Conservation (phyloP, 1,284 basidiomycete species). For the Crepidotus sp. region DNA sequence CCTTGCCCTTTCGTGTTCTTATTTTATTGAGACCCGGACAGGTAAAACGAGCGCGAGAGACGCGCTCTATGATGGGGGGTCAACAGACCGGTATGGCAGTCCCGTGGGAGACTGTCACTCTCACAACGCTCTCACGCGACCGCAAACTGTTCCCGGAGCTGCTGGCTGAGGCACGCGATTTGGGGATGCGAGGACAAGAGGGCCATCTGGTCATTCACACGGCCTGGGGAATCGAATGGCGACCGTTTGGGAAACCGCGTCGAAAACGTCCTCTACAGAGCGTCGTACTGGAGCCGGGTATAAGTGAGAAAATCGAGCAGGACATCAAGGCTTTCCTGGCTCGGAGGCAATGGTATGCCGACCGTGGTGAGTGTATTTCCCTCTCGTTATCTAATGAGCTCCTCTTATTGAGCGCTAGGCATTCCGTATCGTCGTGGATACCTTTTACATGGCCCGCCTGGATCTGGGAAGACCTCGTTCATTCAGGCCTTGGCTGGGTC, state of each 20-base stretch:
- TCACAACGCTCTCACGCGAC: slow-evolving; percentile 88
- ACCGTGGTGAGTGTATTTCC: slow-evolving; percentile 58
- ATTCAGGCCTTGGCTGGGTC: slow-evolving; percentile 95
- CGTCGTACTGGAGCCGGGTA: slow-evolving; percentile 81
- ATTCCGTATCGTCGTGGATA: slow-evolving; percentile 98
- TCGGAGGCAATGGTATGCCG: slow-evolving; percentile 90
- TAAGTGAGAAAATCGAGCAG: slow-evolving; percentile 69
- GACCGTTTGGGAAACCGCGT: slow-evolving; percentile 89
- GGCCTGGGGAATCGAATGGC: slow-evolving; percentile 95
- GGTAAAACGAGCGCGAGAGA: slow-evolving; percentile 91
- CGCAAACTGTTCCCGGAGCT: slow-evolving; percentile 75
- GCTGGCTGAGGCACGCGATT: slow-evolving; percentile 80
- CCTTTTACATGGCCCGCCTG: slow-evolving; percentile 91
- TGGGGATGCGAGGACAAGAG: slow-evolving; percentile 81
- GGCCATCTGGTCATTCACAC: slow-evolving; percentile 96
- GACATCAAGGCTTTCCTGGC: slow-evolving; percentile 82
- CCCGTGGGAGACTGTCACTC: slow-evolving; percentile 96
- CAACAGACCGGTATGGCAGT: slow-evolving; percentile 26
- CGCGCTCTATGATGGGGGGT: slow-evolving; percentile 59
- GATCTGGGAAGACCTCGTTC: slow-evolving; percentile 97
- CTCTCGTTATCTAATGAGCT: neutral
- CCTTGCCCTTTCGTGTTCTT: neutral
- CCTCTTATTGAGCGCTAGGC: slow-evolving; percentile 41
- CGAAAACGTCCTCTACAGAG: slow-evolving; percentile 81
- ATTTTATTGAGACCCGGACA: slow-evolving; percentile 25